Evolutionary conservation across 1,284 basidiomycete genomes (phyloP), one percentile per base, ranked within the genome.

Genomic region (Ganoderma sp.): DNA sequence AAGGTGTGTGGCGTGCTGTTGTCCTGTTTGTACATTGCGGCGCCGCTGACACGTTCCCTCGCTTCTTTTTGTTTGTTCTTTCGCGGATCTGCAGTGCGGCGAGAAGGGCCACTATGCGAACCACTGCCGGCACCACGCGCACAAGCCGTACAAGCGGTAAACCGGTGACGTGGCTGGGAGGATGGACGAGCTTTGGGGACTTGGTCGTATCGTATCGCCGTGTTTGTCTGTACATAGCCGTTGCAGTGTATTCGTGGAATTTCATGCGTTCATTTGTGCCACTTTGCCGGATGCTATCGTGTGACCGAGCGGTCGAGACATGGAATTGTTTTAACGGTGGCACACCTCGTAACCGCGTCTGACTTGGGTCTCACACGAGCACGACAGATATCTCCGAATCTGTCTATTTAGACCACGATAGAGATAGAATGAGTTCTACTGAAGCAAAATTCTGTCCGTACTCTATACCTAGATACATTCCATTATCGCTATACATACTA

Each of bases 101-200:
- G 92, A 95, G 80, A 91, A 92, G 75, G 96, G 96, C 1, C 96
- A 98, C 78, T 97, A 97, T 77, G 96, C 96, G n/a, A 97, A 97
- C 78, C 89, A 93, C 73, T 97, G 96, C 80, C 92, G 67, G 94
- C 96, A 73, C 41, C 71, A 72, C 57, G 50, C 64, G n/a, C 64
- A 81, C 84, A 91, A 68, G 93, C 93, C 78, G 89, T 93, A 42
- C 93, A 93, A 67, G 92, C 71, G 73, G 52, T 63, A 39, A 64
- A 39, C 22, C 34, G 54, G 43, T 42, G 61, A 63, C n/a, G 39
- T 12, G 34, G 59, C 17, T 43, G 59, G 32, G 45, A 48, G 62
- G 45, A 32, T 28, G 8, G 22, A 22, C 34, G 37, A 42, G 39
- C 32, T 66, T 41, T 52, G 34, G 45, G 37, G 28, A 63, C 50